Evolutionary conservation across 2,329 filamentous ascomycete genomes (phyloP), one percentile per base, ranked within the genome.

Genomic region (Didymella arachidicola): DNA sequence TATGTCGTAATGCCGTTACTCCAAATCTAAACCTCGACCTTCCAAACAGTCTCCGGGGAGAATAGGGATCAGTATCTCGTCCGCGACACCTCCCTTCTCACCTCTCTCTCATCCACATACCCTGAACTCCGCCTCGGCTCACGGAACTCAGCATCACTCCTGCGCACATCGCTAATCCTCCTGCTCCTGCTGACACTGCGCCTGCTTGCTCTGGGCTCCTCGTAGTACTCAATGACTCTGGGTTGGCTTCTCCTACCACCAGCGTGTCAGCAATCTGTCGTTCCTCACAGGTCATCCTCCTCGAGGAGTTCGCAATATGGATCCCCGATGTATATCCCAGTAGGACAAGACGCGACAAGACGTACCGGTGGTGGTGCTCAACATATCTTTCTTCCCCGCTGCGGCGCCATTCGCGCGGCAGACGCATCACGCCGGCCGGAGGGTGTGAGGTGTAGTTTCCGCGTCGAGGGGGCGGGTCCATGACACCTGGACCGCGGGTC

Each of bases 371-470:
- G 12, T 53, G 42, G 10, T 72, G 57, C 4, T 60, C 59, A 19
- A 55, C 57, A 39, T 63, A 55, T 11, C 61, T 43, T 2, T 56
- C 65, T 19, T 65, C 62, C 16, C 71, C 67, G 44, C 65, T 68
- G 41, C 71, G 65, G 7, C 69, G 68, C 64, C 72, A 75, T 45
- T 70, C 70, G 27, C 72, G 69, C 30, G 74, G 73, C 6, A 77
- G 56, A 8, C 72, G 70, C 57, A 74, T 72, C 2, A 70, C 67
- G 59, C 72, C 72, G 1, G 72, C 72, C 8, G 71, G 72, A 1
- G 71, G 66, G 46, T 77, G 73, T 3, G 74, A 70, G 1, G 71
- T 73, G 60, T 64, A 74, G 57, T 70, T 70, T 34, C 72, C 73
- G 19, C 63, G 61, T 46, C 74, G 66, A 1, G 68, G 71, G 1